Base-by-base conservation (phyloP, 1,139 yeast species). In the Nematodospora anomalae region DNA sequence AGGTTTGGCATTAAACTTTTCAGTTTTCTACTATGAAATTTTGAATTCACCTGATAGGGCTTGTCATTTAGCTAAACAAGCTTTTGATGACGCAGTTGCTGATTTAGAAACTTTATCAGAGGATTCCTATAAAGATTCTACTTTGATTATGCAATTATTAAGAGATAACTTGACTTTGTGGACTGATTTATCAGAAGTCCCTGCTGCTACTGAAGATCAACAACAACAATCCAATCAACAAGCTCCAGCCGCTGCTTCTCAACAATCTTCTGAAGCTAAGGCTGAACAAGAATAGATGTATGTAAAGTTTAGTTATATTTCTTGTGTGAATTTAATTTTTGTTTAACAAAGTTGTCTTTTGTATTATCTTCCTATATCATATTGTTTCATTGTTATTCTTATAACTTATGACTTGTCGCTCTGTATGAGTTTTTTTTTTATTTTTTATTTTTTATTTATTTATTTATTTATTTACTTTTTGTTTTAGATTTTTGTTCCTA, bases 41-140 rank as follows among this genome's bases (percentile, higher is more conserved):
- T 84, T 90, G 70, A 89, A 89, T 70, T 88, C 97, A 44, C 97
- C 97, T 55, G 97, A 89, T 67, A 88, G 95, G 66, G 98, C 98
- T 52, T 92, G 98, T 65, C 96, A 89, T 64, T 79, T 92, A 68
- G 98, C 98, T 55, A 92, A 92, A 70, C 96, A 90, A 75, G 97
- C 98, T 36, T 92, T 92, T 56, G 97, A 92, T 64, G 98, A 92
- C 62, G 98, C 98, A 47, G 95, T 92, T 64, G 96, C 97, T 52
- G 98, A 92, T 73, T 81, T 92, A 64, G 97, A 92, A 73, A 87
- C 97, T 51, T 78, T 92, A 60, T 86, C 96, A 35, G 97, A 92
- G 74, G 97, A 92, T 72, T 87, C 96, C 50, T 90, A 90, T 80
- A 90, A 90, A 73, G 98, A 92, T 69, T 89, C 97, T 47, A 90